Evolutionary conservation across 2,329 filamentous ascomycete species (phyloP).

Genomic region (Geosmithia putterillii): DNA sequence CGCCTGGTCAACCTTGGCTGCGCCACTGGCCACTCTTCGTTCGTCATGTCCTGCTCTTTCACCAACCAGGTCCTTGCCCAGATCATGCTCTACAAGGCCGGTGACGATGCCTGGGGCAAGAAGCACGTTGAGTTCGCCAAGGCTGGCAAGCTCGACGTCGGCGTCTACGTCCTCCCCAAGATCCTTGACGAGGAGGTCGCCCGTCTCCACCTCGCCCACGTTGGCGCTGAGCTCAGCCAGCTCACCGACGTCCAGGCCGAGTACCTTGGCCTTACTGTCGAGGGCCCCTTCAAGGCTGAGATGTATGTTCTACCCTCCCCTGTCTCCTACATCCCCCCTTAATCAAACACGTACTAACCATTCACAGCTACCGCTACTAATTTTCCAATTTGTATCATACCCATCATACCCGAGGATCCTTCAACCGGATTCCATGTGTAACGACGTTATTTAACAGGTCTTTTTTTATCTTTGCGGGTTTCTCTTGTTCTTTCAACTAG

Average conservation of each 20-base stretch:
- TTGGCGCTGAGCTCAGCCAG: conserved; percentile 86
- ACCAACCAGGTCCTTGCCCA: conserved; percentile 99
- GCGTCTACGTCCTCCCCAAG: conserved; percentile 94
- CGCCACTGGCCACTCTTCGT: conserved; percentile 97
- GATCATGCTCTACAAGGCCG: conserved; percentile 94
- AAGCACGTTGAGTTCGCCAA: conserved; percentile 97
- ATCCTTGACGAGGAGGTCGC: conserved; percentile 98
- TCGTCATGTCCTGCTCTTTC: conserved; percentile 99
- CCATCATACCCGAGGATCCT: conserved; percentile 19
- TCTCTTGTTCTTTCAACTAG: conserved; percentile 14
- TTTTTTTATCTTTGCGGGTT: conserved; percentile 11
- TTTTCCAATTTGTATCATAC: conserved; percentile 10
- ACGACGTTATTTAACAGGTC: conserved; percentile 11
- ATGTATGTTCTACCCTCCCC: conserved; percentile 44
- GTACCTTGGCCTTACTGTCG: conserved; percentile 75
- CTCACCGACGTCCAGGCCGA: conserved; percentile 81
- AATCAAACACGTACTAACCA: conserved; percentile 7
- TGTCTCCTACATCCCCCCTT: neutral
- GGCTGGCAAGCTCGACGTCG: conserved; percentile 76
- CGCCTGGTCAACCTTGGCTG: conserved; percentile 99
- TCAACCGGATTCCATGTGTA: conserved; percentile 26
- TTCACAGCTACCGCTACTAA: conserved; percentile 32
- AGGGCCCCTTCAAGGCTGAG: conserved; percentile 94
- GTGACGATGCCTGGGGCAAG: conserved; percentile 73
- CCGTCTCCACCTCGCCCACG: conserved; percentile 81